Conservation (phyloP, 2,329 filamentous ascomycete genomes). For the Microdochium bolleyi region DNA sequence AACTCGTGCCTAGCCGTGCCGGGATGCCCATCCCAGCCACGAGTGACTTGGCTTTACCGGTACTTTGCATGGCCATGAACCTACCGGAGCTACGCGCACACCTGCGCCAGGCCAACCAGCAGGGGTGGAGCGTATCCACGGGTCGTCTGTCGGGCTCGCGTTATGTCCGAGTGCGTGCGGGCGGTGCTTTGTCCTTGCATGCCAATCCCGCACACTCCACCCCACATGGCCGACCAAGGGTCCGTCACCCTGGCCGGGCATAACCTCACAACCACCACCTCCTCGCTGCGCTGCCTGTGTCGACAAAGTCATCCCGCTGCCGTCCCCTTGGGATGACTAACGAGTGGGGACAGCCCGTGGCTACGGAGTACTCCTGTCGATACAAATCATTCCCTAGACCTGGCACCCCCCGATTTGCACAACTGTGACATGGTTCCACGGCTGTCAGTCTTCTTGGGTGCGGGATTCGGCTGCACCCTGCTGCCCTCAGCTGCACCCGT, state of each 20-base stretch:
- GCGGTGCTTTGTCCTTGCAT: background rate
- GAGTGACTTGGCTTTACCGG: background rate
- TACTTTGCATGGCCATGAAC: background rate
- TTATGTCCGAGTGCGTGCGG: background rate
- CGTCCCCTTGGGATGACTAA: no score
- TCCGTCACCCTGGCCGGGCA: background rate
- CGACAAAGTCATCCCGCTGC: no score
- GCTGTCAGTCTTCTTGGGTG: background rate
- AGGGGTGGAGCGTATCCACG: background rate
- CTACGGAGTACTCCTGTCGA: no score
- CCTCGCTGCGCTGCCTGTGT: no score
- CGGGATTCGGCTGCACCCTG: background rate
- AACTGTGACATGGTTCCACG: no score
- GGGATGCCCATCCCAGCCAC: background rate
- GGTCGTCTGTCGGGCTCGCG: background rate
- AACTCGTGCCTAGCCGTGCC: background rate
- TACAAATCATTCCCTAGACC: no score
- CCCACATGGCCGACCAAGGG: background rate
- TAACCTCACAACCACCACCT: background rate
- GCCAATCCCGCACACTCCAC: background rate
- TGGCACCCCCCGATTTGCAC: no score
- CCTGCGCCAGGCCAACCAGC: no score
- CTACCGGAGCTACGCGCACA: background rate
- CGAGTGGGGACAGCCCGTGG: no score
- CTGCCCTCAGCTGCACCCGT: background rate